A percentile compares a stretch with the other conserved stretches of the same genome.
phyloP scores from a whole-genome alignment of 169 alveolate species.

The Plasmodium ovale region DNA sequence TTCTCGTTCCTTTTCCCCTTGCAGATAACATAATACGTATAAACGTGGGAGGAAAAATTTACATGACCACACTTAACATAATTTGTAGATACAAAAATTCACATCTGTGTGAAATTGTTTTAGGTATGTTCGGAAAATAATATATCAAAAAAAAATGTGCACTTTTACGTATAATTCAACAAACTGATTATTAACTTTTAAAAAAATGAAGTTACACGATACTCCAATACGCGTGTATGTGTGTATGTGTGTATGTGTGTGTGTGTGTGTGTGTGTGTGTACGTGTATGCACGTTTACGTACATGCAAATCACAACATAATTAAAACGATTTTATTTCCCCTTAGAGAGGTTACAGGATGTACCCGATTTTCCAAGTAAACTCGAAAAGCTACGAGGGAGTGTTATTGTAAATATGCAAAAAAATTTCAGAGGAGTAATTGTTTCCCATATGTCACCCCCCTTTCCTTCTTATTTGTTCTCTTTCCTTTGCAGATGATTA shows the following conservation, averaged over 20 bases:
- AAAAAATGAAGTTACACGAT: background rate
- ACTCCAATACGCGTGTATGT: background rate
- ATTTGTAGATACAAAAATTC: slow-evolving; percentile 64
- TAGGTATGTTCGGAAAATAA: slow-evolving; percentile 10
- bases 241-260: background rate
- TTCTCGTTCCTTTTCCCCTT: background rate
- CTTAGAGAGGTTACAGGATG: slow-evolving; percentile 17
- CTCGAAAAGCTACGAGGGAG: background rate
- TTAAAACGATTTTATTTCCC: background rate
- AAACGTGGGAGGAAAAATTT: slow-evolving; percentile 67
- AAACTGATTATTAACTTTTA: too few relatives aligned
- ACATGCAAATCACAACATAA: background rate
- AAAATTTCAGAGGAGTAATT: too few relatives aligned
- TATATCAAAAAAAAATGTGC: background rate
- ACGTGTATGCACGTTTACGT: background rate
- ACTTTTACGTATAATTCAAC: too few relatives aligned
- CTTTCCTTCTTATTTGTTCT: background rate
- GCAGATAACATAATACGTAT: slow-evolving; percentile 52
- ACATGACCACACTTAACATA: slow-evolving; percentile 60
- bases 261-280: background rate
- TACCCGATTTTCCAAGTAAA: slow-evolving; percentile 24
- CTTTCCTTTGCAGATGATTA: slow-evolving; percentile 3
- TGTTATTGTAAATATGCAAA: too few relatives aligned
- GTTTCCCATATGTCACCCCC: too few relatives aligned
- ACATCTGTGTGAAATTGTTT: slow-evolving; percentile 34